Percentiles rank a stretch among this genome's conserved stretches.
These are phyloP conservation scores for Alternaria viburni DNA, from an alignment of 2,329 filamentous ascomycete species.

Conservation along the genomic window DNA sequence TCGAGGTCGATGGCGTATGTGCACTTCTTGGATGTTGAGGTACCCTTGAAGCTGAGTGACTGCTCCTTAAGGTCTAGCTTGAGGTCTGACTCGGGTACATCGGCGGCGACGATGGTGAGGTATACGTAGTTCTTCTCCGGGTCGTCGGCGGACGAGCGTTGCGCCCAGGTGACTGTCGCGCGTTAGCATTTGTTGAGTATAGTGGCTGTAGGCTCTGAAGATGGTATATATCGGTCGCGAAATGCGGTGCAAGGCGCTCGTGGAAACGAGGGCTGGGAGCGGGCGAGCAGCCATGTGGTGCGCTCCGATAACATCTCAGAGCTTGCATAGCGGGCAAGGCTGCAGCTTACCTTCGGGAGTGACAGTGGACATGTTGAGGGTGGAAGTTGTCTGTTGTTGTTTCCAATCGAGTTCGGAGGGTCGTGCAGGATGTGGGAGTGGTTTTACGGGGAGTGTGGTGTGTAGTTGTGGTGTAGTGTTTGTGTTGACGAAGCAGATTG, in stretches of 20 bases:
- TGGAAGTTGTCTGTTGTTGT: not conserved
- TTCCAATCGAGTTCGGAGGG: constrained; percentile 1
- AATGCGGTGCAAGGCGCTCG: not conserved
- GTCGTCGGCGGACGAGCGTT: constrained; percentile 85
- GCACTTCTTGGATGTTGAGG: constrained; percentile 82
- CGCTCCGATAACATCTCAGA: not conserved
- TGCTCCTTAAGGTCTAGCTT: constrained; percentile 76
- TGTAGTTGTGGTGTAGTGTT: constrained; percentile 23
- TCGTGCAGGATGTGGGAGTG: constrained; percentile 1
- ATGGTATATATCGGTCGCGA: constrained; percentile 1
- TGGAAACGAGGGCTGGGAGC: no score
- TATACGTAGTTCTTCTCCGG: constrained; percentile 92
- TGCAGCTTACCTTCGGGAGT: constrained; percentile 50
- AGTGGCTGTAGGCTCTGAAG: constrained; percentile 1
- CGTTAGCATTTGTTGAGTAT: constrained; percentile 23
- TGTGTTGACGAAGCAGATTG: constrained; percentile 31
- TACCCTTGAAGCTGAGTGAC: constrained; percentile 82
- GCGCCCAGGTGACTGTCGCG: constrained; percentile 87
- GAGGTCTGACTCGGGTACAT: constrained; percentile 76
- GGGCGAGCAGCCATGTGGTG: not conserved
- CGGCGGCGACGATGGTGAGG: constrained; percentile 87
- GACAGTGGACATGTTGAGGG: constrained; percentile 39
- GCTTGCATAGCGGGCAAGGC: constrained; percentile 24
- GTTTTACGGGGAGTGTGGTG: constrained; percentile 11
- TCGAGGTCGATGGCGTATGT: constrained; percentile 86